A percentile compares a stretch with the other conserved stretches of the same genome.
Conservation (phyloP, 1,284 basidiomycete genomes). For the Singerocomus inundabilis region DNA sequence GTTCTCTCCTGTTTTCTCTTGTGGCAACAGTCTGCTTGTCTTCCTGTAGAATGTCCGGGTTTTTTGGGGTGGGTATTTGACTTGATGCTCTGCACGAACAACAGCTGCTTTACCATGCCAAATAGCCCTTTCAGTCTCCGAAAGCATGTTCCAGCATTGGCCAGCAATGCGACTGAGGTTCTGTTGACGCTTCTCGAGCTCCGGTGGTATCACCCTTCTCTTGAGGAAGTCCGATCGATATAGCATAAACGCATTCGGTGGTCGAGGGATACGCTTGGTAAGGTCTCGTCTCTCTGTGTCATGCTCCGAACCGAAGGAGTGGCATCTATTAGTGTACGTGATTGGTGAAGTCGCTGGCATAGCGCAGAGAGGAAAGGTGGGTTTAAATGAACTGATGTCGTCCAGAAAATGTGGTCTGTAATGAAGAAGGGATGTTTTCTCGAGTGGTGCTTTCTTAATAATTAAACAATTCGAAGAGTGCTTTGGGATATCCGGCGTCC, state of each 20-base stretch:
- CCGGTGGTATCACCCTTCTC: conserved; percentile 33
- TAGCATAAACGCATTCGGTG: conserved; percentile 81
- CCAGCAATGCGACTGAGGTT: conserved; percentile 58
- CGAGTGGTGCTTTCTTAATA: background rate
- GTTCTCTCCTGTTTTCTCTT: conserved; percentile 2
- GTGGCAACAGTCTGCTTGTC: conserved; percentile 1
- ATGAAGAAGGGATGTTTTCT: background rate
- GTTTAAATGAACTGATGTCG: background rate
- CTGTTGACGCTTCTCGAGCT: conserved; percentile 52
- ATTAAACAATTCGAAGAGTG: background rate
- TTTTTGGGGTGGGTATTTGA: conserved; percentile 45
- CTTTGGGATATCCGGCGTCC: background rate
- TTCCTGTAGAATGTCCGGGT: conserved; percentile 43
- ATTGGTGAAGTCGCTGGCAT: conserved; percentile 12
- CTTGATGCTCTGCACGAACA: conserved; percentile 38
- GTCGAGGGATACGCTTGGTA: conserved; percentile 57
- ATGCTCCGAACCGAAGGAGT: conserved; percentile 5
- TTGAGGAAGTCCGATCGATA: conserved; percentile 74
- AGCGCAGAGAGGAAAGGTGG: background rate
- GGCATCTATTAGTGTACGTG: background rate
- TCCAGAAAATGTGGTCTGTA: background rate
- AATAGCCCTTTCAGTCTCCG: conserved; percentile 38
- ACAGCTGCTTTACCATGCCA: conserved; percentile 47
- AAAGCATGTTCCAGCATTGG: conserved; percentile 50
- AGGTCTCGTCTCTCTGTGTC: background rate